Evolutionary conservation across 441 rosid genomes (phyloP).

Genomic region (Jatropha podagrica): DNA sequence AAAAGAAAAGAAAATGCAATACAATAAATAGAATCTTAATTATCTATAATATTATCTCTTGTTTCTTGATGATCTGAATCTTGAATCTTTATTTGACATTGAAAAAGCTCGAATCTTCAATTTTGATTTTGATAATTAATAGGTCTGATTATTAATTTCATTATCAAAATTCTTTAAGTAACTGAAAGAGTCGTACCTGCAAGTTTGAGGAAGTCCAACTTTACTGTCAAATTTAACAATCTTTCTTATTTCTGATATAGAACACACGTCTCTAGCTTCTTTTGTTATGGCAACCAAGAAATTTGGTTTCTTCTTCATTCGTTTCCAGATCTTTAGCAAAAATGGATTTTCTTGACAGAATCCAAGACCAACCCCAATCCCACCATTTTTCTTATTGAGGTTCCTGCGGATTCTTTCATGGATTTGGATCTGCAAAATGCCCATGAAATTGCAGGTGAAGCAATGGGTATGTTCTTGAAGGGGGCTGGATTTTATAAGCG

Average conservation of each 20-base stretch:
- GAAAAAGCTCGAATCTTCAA: no score
- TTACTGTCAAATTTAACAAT: conserved; percentile 40
- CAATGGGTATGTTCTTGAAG: conserved; percentile 12
- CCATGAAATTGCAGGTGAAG: conserved; percentile 47
- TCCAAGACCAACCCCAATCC: conserved; percentile 85
- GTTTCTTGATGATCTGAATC: no score
- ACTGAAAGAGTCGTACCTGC: conserved; percentile 44
- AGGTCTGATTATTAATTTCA: background rate
- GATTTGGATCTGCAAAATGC: conserved; percentile 61
- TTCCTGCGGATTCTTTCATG: conserved; percentile 53
- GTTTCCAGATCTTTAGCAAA: conserved; percentile 81
- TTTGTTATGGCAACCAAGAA: conserved; percentile 54
- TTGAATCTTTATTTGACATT: no score
- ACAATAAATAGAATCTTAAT: no score
- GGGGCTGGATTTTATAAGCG: no score
- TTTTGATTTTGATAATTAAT: background rate
- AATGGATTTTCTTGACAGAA: conserved; percentile 59
- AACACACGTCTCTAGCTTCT: conserved; percentile 85
- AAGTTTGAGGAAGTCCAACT: conserved; percentile 57
- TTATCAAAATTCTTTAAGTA: conserved; percentile 37
- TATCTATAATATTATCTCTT: no score
- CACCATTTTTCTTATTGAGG: conserved; percentile 70
- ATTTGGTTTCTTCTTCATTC: conserved; percentile 63
- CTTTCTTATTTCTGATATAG: conserved; percentile 50
- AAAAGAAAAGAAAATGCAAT: no score